Percentiles rank a stretch among this genome's conserved stretches.
Conservation (phyloP, 768 basidiomycete species). For the Tulasnella sp. region DNA sequence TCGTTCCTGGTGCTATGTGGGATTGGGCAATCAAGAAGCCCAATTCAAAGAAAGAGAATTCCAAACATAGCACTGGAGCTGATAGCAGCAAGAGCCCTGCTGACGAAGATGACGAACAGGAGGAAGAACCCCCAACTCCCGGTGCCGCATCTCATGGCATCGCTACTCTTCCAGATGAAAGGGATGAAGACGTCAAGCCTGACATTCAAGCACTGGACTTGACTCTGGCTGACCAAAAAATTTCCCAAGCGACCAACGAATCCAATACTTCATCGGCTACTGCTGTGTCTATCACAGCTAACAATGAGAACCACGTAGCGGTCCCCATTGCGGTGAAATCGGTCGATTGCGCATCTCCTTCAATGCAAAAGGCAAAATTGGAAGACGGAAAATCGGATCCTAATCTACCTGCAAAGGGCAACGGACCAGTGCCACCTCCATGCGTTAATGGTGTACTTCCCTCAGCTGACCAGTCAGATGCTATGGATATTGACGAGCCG, state of each 20-base stretch:
- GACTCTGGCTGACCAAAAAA: not conserved
- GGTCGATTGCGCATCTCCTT: too few relatives aligned
- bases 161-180: not conserved
- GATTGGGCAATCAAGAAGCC: conserved; percentile 59
- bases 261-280: not conserved
- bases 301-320: too few relatives aligned
- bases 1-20: conserved; percentile 76
- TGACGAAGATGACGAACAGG: conserved; percentile 1
- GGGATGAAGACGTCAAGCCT: conserved; percentile 13
- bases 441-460: too few relatives aligned
- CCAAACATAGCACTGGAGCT: not conserved
- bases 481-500: too few relatives aligned
- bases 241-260: not conserved
- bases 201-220: not conserved
- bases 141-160: not conserved
- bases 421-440: too few relatives aligned
- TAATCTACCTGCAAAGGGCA: too few relatives aligned
- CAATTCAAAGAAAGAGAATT: conserved; percentile 31
- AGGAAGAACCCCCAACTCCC: conserved; percentile 1
- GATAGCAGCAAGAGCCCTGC: conserved; percentile 1
- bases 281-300: not conserved
- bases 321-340: too few relatives aligned
- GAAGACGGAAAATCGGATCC: too few relatives aligned
- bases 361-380: too few relatives aligned
- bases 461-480: too few relatives aligned